Evolutionary conservation across 2,329 filamentous ascomycete genomes (phyloP), one percentile per base, ranked within the genome.

Genomic region (Stachybotrys elegans): DNA sequence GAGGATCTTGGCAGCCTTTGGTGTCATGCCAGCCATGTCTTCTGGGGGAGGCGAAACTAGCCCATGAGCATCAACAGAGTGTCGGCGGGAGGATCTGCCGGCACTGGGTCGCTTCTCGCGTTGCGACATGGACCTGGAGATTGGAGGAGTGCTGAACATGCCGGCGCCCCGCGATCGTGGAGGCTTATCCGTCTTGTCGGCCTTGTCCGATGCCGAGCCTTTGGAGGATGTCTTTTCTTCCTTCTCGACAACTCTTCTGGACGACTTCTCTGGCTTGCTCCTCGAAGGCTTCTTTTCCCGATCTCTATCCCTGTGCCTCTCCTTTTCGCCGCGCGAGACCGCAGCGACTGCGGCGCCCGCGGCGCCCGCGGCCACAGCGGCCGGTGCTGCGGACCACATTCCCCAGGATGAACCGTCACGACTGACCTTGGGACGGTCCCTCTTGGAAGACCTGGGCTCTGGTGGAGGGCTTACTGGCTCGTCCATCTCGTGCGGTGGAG

Each of bases 1-100:
- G 3, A 93, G 80, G 42, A 92, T 66, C 63, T 83, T 90, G 23
- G 88, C 87, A 22, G 88, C 88, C 64, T 94, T 95, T 37, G 81
- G 76, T 7, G 83, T 76, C 58, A 88, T 76, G 42, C 79, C 77
- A 4, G 75, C 74, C 34, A 73, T 68, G 23, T 85, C 79, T 22
- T 90, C 88, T 3, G 84, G 81, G 8, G 87, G 85, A 4, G 88
- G 86, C 17, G 86, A 88, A 37, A 79, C 73, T 48, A 91, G 70
- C 7, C 81, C 85, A 49, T 73, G 72, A 22, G 70, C 76, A 43
- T 88, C 86, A 14, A 85, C 65, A 1, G 88, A 86, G 49, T 83
- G 75, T 29, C 84, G 83, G 44, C 86, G 78, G 43, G 87, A 84
- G 43, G 80, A 72, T 47, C 72, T 81, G 42, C 73, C 72, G 27